Evolutionary conservation across 495 filamentous ascomycete genomes (phyloP), one percentile per base, ranked within the genome.

Genomic region (Lepraria neglecta): DNA sequence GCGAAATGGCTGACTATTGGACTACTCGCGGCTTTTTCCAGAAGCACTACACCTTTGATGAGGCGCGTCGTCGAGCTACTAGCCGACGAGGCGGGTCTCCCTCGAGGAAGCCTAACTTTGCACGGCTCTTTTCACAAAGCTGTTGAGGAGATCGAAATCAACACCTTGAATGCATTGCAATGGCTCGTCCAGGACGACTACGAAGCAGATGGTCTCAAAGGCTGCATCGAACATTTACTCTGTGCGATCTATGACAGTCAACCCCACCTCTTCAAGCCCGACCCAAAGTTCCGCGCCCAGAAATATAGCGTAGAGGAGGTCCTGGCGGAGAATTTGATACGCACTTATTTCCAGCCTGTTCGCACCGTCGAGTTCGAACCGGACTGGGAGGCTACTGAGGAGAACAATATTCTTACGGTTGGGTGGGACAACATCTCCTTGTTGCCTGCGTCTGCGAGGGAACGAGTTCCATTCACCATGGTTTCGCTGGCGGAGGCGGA

Each of bases 201-300:
- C 47, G 47, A 19, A 15, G 11, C 15, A 50, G 47, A 50, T 12
- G 47, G 47, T 50, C 9, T 50, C 12, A 50, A 15, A 28, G 47
- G 47, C 21, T 50, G 47, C 47, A 3, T 50, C 5, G 19, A 50
- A 15, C 27, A 50, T 27, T 19, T 50, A 28, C 19, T 27, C 2
- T 30, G 47, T 50, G 47, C 47, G 47, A 50, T 28, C 24, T 50
- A 50, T 50, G 47, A 50, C 15, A 50, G 47, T 19, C 47, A 30
- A 27, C 47, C 47, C 47, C 28, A 50, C 12, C 47, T 50, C 21
- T 50, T 50, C 24, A 15, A 27, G 21, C 11, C 19, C 3, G 21
- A 50, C 28, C 21, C 15, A 28, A 50, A 50, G 47, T 27, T 50
- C 47, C 15, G 28, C 47, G 19, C 21, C 6, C 47, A 12, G 21